Percentiles rank a stretch among this genome's conserved stretches.
These are phyloP conservation scores for Chlamydomonas schloesseri DNA, from an alignment of 139 green algal genomes.

Conservation along the genomic window DNA sequence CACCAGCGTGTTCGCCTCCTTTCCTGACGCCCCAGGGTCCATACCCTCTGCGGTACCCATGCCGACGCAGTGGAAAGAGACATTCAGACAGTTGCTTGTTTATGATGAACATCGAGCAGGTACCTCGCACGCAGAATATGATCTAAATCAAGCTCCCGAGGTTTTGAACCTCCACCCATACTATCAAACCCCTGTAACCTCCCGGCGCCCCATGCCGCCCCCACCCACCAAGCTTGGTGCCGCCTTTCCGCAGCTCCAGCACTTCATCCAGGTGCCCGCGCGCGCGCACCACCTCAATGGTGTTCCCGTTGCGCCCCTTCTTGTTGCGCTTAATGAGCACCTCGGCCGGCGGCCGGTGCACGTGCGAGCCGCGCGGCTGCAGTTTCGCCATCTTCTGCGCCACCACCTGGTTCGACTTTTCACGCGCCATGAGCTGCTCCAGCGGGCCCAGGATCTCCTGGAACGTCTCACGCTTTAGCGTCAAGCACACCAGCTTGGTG, in stretches of 20 bases:
- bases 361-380: constrained; percentile 57
- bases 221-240: constrained; percentile 63
- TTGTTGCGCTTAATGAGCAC: constrained; percentile 84
- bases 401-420: constrained; percentile 88
- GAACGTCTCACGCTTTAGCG: constrained; percentile 87
- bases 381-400: constrained; percentile 86
- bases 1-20: constrained; percentile 69
- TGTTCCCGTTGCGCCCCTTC: constrained; percentile 61
- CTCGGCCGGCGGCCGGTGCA: constrained; percentile 75
- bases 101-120: too few relatives aligned
- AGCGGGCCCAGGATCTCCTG: constrained; percentile 88
- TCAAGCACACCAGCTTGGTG: constrained; percentile 81
- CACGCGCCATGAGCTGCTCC: constrained; percentile 85
- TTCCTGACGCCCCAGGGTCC: constrained; percentile 38
- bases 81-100: too few relatives aligned
- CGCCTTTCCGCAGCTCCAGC: constrained; percentile 79
- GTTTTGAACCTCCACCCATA: too few relatives aligned
- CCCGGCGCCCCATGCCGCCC: background rate
- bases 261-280: constrained; percentile 92
- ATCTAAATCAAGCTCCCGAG: background rate
- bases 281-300: constrained; percentile 87
- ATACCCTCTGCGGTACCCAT: constrained; percentile 32
- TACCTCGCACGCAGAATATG: too few relatives aligned
- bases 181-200: too few relatives aligned
- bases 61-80: too few relatives aligned